Percentiles rank a stretch among this genome's conserved stretches.
phyloP scores from a whole-genome alignment of 345 rosid genomes.

The Heritiera fomes region DNA sequence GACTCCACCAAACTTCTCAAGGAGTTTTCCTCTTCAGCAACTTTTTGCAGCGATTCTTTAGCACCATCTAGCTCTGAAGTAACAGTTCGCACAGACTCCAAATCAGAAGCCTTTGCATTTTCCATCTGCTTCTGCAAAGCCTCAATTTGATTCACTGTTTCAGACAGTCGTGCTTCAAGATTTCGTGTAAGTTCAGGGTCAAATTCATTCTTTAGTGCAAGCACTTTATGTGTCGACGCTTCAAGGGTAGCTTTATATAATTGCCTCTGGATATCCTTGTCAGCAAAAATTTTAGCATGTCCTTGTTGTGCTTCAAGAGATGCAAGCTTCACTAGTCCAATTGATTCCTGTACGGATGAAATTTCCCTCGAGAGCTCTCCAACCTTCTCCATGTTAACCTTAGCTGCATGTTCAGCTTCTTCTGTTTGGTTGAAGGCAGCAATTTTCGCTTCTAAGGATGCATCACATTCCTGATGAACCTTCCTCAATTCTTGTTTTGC shows the following conservation, averaged over 20 bases:
- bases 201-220: slow-evolving; percentile 56
- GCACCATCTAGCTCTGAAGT: slow-evolving; percentile 81
- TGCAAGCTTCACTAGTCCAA: slow-evolving; percentile 74
- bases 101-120: slow-evolving; percentile 71
- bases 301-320: slow-evolving; percentile 62
- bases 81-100: slow-evolving; percentile 63
- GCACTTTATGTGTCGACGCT: slow-evolving; percentile 59
- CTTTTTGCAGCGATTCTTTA: slow-evolving; percentile 69
- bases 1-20: slow-evolving; percentile 64
- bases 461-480: slow-evolving; percentile 60
- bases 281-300: slow-evolving; percentile 65
- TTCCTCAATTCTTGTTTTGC: slow-evolving; percentile 76
- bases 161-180: slow-evolving; percentile 63
- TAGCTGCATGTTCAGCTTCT: slow-evolving; percentile 60
- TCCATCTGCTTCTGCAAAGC: slow-evolving; percentile 65
- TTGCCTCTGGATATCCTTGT: slow-evolving; percentile 64
- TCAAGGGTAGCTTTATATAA: slow-evolving; percentile 64
- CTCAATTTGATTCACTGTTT: slow-evolving; percentile 56
- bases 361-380: slow-evolving; percentile 74
- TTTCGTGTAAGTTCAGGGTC: slow-evolving; percentile 64
- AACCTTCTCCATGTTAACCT: slow-evolving; percentile 64
- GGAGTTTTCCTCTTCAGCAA: slow-evolving; percentile 74
- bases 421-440: slow-evolving; percentile 56
- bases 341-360: slow-evolving; percentile 63
- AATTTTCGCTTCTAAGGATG: slow-evolving; percentile 50